Conservation (phyloP, 2,329 filamentous ascomycete genomes). For the Aureobasidium sp. region DNA sequence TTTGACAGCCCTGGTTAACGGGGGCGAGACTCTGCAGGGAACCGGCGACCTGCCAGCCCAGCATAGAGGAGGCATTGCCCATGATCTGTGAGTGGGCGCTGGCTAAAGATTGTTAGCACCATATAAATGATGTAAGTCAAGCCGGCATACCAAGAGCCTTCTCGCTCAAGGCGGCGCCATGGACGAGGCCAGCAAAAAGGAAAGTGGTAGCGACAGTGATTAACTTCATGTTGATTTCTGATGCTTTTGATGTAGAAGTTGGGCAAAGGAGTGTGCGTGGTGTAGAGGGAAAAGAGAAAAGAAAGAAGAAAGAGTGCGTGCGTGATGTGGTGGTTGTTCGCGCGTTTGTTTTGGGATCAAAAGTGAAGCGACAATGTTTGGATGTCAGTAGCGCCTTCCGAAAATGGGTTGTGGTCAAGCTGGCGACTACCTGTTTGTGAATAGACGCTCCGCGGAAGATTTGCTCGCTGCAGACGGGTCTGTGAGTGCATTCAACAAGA, state of each 20-base stretch:
- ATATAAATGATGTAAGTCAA: neutral
- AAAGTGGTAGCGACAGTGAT: neutral
- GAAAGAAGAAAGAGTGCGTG: neutral
- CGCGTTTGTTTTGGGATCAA: neutral
- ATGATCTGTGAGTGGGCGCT: slow-evolving; percentile 11
- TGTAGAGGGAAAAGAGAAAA: neutral
- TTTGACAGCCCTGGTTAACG: slow-evolving; percentile 19
- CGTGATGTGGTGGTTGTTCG: neutral
- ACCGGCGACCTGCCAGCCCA: slow-evolving; percentile 27
- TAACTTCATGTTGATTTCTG: neutral
- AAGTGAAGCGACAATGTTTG: neutral
- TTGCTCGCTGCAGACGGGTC: neutral
- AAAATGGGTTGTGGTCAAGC: neutral
- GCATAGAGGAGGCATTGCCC: slow-evolving; percentile 23
- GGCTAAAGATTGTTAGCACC: neutral
- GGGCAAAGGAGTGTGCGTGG: neutral
- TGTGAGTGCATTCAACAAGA: neutral
- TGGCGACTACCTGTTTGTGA: neutral
- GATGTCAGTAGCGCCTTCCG: neutral
- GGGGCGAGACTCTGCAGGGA: slow-evolving; percentile 16
- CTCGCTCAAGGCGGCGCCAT: neutral
- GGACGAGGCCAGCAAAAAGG: neutral
- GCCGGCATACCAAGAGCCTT: neutral
- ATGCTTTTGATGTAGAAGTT: neutral
- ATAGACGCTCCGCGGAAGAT: neutral